Evolutionary conservation across 768 basidiomycete genomes (phyloP), one percentile per base, ranked within the genome.

Genomic region (Rhizopogon rudus): DNA sequence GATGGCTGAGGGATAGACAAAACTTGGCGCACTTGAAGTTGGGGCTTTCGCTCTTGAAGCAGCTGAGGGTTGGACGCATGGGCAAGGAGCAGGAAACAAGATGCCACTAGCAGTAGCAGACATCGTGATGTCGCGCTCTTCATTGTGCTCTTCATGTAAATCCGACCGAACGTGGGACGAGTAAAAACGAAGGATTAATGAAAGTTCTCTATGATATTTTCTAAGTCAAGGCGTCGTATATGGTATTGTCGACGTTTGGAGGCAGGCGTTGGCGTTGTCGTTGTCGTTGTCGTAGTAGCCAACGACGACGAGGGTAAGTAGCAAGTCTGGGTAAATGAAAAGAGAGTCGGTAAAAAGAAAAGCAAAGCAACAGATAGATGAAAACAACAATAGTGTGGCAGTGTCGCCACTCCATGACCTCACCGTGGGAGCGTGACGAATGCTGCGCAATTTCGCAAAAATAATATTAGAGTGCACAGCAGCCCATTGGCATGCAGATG

Each of bases 31-130:
- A 64, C 53, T 60, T 65, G 61, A 48, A 58, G 20, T 25, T 16
- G 40, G 40, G 41, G 57, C 12, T 25, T 43, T 37, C 44, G 61
- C 29, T 49, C 55, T 44, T 57, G 50, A 31, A 67, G 57, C 44
- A 56, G 57, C 37, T 63, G 57, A 29, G 60, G 44, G 25, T 39
- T 67, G 54, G 59, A 68, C 43, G 60, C 65, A 44, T 63, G 51
- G 14, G 60, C 59, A 39, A 63, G 57, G 14, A 72, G 54, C 40
- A 68, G 40, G 42, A 62, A 65, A 33, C 65, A 66, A 25, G 67
- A 61, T 6, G 64, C 53, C 37, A 63, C 46, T 31, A 76, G 48
- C 29, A 72, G 49, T 9, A 49, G 35, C 31, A 75, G 59, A 51
- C 58, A 60, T 40, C 62, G 57, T 16, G 57, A 61, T 28, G 51